Conservation (phyloP, 768 basidiomycete genomes). For the Mycena filopes region DNA sequence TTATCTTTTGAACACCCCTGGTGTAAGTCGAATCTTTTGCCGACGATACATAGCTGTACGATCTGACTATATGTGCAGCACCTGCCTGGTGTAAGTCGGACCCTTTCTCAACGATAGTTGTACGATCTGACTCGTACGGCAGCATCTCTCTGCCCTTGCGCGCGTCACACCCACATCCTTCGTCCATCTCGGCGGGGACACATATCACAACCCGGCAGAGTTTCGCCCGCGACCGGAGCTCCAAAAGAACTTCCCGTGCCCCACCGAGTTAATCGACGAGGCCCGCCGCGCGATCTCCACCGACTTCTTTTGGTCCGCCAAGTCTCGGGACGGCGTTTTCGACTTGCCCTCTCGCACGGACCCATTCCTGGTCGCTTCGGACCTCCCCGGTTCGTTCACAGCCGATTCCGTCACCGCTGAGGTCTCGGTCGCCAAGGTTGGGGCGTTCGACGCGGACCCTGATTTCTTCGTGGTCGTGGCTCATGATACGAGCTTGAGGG, state of each 20-base stretch:
- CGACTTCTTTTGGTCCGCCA: conserved; percentile 6
- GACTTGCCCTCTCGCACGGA: conserved; percentile 5
- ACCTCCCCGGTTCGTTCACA: conserved; percentile 10
- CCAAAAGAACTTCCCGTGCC: conserved; percentile 1
- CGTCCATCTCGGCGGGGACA: conserved; percentile 6
- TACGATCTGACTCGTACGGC: background rate
- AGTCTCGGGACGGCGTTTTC: background rate
- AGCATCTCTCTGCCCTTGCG: conserved; percentile 27
- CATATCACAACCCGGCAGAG: background rate
- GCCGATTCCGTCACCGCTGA: background rate
- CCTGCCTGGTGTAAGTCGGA: conserved; percentile 17
- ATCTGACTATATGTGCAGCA: conserved; percentile 8
- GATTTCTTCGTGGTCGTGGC: conserved; percentile 28
- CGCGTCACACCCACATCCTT: conserved; percentile 28
- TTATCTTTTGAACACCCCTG: conserved; percentile 28
- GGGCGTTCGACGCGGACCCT: conserved; percentile 6
- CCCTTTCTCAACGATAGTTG: background rate
- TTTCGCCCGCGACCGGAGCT: background rate
- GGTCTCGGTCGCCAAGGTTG: conserved; percentile 4
- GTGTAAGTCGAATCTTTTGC: conserved; percentile 11
- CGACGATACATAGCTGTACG: background rate
- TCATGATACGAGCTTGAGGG: conserved; percentile 21
- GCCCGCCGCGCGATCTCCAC: background rate
- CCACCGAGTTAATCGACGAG: background rate
- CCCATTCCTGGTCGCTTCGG: background rate